Evolutionary conservation across 1,284 basidiomycete species (phyloP).

Genomic region (Takashimella tepidaria): DNA sequence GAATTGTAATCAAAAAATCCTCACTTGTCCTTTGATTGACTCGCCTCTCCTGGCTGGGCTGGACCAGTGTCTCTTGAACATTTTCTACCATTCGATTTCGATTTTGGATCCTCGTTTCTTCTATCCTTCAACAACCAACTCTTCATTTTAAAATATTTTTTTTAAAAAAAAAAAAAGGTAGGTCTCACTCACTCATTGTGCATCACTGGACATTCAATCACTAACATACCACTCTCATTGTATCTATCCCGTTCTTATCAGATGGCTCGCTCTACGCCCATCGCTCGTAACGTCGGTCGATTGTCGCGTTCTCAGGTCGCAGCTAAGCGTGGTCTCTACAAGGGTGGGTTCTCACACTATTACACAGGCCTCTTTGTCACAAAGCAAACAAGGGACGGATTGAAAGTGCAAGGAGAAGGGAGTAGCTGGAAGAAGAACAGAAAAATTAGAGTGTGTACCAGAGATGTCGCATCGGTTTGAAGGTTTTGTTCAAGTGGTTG

Average conservation of each 20-base stretch:
- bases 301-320: constrained; percentile 74
- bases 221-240: not conserved
- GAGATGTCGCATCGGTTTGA: not conserved
- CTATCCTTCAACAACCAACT: not conserved
- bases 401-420: not conserved
- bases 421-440: not conserved
- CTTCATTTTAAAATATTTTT: constrained; percentile 2
- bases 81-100: not conserved
- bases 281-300: constrained; percentile 78
- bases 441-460: not conserved
- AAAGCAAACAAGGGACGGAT: not conserved
- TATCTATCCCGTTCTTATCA: constrained; percentile 36
- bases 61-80: not conserved
- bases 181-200: constrained; percentile 3
- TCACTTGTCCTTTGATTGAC: no score
- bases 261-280: constrained; percentile 91
- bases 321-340: constrained; percentile 66
- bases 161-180: constrained; percentile 1
- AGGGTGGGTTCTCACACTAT: constrained; percentile 44
- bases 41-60: no score
- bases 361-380: not conserved
- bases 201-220: no score
- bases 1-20: no score
- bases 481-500: no score
- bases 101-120: no score